Percentiles rank a stretch among this genome's conserved stretches.
Evolutionary conservation across 106 monocot species (phyloP).

Genomic region (Ottelia alismoides): DNA sequence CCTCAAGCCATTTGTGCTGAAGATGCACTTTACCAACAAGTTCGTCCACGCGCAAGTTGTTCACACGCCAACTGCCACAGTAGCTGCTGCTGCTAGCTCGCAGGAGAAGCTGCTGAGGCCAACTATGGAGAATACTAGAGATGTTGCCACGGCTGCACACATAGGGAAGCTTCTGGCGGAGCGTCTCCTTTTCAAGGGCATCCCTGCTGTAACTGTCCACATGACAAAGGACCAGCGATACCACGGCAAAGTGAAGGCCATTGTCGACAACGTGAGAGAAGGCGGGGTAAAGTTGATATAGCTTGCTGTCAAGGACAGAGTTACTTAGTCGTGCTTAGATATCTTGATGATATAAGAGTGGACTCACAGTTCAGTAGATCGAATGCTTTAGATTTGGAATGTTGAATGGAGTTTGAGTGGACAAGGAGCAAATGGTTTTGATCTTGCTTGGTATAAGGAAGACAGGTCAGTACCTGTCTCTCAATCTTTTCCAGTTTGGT

Average conservation of each 20-base stretch:
- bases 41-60: conserved; percentile 66
- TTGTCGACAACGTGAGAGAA: conserved; percentile 65
- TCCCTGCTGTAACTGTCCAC: conserved; percentile 61
- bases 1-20: conserved; percentile 70
- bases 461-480: too few relatives aligned
- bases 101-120: conserved; percentile 77
- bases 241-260: conserved; percentile 84
- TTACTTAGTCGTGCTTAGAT: too few relatives aligned
- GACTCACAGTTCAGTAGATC: too few relatives aligned
- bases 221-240: conserved; percentile 75
- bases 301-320: too few relatives aligned
- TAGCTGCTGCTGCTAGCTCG: conserved; percentile 73
- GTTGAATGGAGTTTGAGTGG: too few relatives aligned
- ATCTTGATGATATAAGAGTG: too few relatives aligned
- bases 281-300: conserved; percentile 61
- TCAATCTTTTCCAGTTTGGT: too few relatives aligned
- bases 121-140: conserved; percentile 57
- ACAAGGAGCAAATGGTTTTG: too few relatives aligned
- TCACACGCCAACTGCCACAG: conserved; percentile 70
- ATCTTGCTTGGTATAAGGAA: too few relatives aligned
- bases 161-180: conserved; percentile 78
- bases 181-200: conserved; percentile 52
- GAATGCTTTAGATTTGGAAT: too few relatives aligned
- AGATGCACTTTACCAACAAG: conserved; percentile 84
- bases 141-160: conserved; percentile 72